Evolutionary conservation across 1,284 basidiomycete genomes (phyloP).

Genomic region (Rhodotorula sp.): DNA sequence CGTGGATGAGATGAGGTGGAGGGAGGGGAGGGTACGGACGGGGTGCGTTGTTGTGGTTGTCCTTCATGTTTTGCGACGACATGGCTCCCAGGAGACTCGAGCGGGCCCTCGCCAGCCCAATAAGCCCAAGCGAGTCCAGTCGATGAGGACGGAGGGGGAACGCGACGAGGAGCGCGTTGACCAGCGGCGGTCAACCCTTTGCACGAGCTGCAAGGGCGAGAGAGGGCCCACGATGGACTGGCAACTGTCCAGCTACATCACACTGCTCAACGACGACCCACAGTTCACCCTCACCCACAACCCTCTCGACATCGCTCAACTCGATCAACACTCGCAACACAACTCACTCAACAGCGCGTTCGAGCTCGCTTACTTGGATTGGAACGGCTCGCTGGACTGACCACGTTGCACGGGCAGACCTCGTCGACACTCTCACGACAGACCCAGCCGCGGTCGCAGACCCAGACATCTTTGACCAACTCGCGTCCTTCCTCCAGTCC

Average conservation of each 20-base stretch:
- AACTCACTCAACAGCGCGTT: constrained; percentile 23
- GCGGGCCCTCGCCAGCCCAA: neutral
- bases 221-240: constrained; percentile 28
- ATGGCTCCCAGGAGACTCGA: neutral
- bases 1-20: constrained; percentile 5
- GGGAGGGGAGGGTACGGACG: constrained; percentile 8
- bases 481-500: constrained; percentile 3
- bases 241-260: constrained; percentile 20
- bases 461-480: constrained; percentile 63
- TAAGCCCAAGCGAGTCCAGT: neutral
- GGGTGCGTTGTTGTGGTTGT: constrained; percentile 34
- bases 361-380: neutral
- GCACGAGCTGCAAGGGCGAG: neutral
- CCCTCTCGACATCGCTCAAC: constrained; percentile 10
- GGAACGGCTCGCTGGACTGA: neutral
- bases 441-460: constrained; percentile 68
- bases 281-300: neutral
- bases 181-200: no score
- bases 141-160: neutral
- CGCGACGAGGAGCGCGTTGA: neutral
- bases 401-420: constrained; percentile 53
- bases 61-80: constrained; percentile 16
- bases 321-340: no score
- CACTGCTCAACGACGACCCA: neutral
- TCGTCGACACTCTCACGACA: constrained; percentile 70